Evolutionary conservation across 116 monocot genomes (phyloP).

Genomic region (Cymodocea nodosa): DNA sequence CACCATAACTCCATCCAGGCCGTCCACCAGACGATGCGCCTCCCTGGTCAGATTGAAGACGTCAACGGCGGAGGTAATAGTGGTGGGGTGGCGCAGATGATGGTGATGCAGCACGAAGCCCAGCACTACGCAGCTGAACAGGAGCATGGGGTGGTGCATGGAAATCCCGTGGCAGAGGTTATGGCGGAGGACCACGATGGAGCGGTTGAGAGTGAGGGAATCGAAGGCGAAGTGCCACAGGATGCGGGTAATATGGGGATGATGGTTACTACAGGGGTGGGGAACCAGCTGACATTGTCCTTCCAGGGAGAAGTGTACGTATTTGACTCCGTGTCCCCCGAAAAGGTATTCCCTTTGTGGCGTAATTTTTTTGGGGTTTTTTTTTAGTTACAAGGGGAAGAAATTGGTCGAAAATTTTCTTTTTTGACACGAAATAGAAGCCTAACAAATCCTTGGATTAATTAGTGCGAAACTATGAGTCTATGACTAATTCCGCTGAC

Average conservation of each 20-base stretch:
- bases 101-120: slow-evolving; percentile 1
- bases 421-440: too few relatives aligned
- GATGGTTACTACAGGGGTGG: slow-evolving; percentile 17
- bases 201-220: slow-evolving; percentile 17
- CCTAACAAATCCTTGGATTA: too few relatives aligned
- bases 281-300: slow-evolving; percentile 65
- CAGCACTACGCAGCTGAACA: slow-evolving; percentile 12
- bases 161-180: slow-evolving; percentile 8
- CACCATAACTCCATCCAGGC: slow-evolving; percentile 4
- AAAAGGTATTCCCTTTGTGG: slow-evolving; percentile 44
- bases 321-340: slow-evolving; percentile 78
- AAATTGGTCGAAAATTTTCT: too few relatives aligned
- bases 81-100: slow-evolving; percentile 6
- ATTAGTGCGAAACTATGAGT: too few relatives aligned
- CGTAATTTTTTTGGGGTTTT: too few relatives aligned
- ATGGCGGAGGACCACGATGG: slow-evolving; percentile 21
- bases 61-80: slow-evolving; percentile 15
- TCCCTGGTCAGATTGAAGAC: slow-evolving; percentile 25
- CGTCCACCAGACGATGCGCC: slow-evolving; percentile 16
- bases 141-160: slow-evolving; percentile 18
- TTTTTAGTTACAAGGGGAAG: too few relatives aligned
- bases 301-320: slow-evolving; percentile 82
- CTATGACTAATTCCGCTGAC: too few relatives aligned
- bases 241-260: slow-evolving; percentile 19
- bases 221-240: slow-evolving; percentile 24